Percentiles rank a stretch among this genome's conserved stretches.
These are phyloP conservation scores for Skeletonema menzelii DNA, from an alignment of 108 stramenopile genomes.

Conservation along the genomic window DNA sequence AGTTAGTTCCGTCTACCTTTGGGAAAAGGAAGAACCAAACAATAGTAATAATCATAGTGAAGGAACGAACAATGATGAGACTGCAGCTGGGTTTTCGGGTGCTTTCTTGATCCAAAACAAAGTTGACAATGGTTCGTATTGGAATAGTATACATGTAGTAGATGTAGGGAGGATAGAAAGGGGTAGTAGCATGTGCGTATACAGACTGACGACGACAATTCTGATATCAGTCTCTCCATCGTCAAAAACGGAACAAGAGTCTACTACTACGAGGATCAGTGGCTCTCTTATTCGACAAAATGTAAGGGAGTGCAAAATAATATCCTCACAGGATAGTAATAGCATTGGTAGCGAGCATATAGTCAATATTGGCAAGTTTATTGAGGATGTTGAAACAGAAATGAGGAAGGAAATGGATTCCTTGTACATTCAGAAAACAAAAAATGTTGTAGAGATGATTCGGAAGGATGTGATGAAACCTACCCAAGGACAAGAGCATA, in stretches of 20 bases:
- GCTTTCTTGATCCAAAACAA: constrained; percentile 91
- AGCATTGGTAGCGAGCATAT: constrained; percentile 57
- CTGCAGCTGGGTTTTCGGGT: constrained; percentile 62
- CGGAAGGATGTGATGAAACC: constrained; percentile 39
- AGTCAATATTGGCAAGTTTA: constrained; percentile 88
- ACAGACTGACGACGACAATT: constrained; percentile 86
- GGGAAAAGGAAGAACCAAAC: constrained; percentile 63
- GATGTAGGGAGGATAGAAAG: constrained; percentile 53
- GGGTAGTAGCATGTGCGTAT: constrained; percentile 41
- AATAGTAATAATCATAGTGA: constrained; percentile 17
- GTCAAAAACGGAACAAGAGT: not conserved
- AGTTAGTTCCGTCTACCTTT: constrained; percentile 85
- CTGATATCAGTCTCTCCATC: constrained; percentile 54
- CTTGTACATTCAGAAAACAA: constrained; percentile 88
- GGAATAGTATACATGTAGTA: constrained; percentile 93
- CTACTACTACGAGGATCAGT: constrained; percentile 11
- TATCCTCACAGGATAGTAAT: not conserved
- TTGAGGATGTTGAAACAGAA: constrained; percentile 95
- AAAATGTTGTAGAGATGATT: constrained; percentile 78
- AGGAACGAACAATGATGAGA: constrained; percentile 19
- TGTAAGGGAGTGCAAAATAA: constrained; percentile 5
- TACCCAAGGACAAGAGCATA: constrained; percentile 32
- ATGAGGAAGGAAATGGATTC: constrained; percentile 76
- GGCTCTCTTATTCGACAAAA: constrained; percentile 26
- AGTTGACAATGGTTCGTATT: constrained; percentile 50